phyloP scores from a whole-genome alignment of 208 protist species.

The Wallacemonas sp. region DNA sequence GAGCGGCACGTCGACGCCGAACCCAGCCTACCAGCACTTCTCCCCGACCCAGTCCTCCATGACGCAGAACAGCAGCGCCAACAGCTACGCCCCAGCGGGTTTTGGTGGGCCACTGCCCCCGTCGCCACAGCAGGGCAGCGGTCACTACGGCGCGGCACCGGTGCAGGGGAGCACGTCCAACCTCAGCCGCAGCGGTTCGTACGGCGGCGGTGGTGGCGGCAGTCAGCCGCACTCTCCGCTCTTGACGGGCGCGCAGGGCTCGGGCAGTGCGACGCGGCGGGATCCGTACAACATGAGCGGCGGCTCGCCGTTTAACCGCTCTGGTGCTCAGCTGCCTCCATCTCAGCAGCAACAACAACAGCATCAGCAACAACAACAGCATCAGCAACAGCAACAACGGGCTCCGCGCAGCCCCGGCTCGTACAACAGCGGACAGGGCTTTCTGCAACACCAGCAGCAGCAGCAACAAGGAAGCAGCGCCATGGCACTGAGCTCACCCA shows the following conservation, averaged over 20 bases:
- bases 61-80: not conserved
- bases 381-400: slow-evolving; percentile 8
- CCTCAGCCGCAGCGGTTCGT: slow-evolving; percentile 9
- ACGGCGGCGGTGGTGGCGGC: slow-evolving; percentile 5
- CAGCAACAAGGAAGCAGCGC: not conserved
- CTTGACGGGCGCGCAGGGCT: not conserved
- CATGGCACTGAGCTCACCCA: slow-evolving; percentile 4
- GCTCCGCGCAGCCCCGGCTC: slow-evolving; percentile 8
- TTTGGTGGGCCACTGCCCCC: slow-evolving; percentile 35
- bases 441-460: not conserved
- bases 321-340: not conserved
- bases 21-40: not conserved
- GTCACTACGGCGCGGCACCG: not conserved
- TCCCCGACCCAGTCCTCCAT: not conserved
- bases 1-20: slow-evolving; percentile 15
- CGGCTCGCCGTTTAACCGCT: slow-evolving; percentile 16
- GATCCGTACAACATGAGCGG: slow-evolving; percentile 19
- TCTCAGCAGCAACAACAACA: slow-evolving; percentile 6
- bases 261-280: slow-evolving; percentile 1
- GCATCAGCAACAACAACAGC: slow-evolving; percentile 8
- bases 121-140: slow-evolving; percentile 17
- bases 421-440: slow-evolving; percentile 8
- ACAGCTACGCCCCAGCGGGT: slow-evolving; percentile 37
- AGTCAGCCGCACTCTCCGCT: slow-evolving; percentile 12
- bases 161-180: not conserved